A percentile compares a stretch with the other conserved stretches of the same genome.
These are phyloP conservation scores for Periconia digitata DNA, from an alignment of 2,329 filamentous ascomycete species.

Conservation along the genomic window DNA sequence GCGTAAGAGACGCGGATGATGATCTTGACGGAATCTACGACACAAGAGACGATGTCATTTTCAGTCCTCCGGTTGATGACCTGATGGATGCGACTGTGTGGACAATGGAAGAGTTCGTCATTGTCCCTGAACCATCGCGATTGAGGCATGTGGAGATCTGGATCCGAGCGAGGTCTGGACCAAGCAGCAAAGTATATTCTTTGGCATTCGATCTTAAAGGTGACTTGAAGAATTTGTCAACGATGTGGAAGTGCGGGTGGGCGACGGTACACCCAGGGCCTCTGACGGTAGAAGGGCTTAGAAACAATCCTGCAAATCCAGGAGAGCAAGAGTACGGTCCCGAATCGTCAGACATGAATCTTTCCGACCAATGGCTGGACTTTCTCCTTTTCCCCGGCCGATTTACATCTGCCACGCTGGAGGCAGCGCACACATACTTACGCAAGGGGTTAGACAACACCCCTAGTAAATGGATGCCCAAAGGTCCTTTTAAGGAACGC, in stretches of 20 bases:
- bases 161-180: slow-evolving; percentile 58
- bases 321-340: slow-evolving; percentile 34
- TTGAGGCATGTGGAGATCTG: slow-evolving; percentile 49
- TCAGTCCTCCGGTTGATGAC: slow-evolving; percentile 64
- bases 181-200: slow-evolving; percentile 65
- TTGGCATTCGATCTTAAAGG: slow-evolving; percentile 72
- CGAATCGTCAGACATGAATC: slow-evolving; percentile 52
- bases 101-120: slow-evolving; percentile 52
- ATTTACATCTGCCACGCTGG: slow-evolving; percentile 77
- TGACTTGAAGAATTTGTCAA: slow-evolving; percentile 62
- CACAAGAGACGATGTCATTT: slow-evolving; percentile 63
- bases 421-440: slow-evolving; percentile 82
- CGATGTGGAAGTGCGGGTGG: slow-evolving; percentile 65
- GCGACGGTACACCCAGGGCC: slow-evolving; percentile 47
- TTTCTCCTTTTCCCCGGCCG: slow-evolving; percentile 81
- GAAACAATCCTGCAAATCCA: slow-evolving; percentile 41
- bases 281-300: slow-evolving; percentile 45
- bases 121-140: slow-evolving; percentile 39
- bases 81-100: slow-evolving; percentile 55
- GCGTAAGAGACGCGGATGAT: slow-evolving; percentile 63
- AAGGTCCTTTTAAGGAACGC: slow-evolving; percentile 70
- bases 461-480: slow-evolving; percentile 22
- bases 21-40: slow-evolving; percentile 66
- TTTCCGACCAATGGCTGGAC: slow-evolving; percentile 77
- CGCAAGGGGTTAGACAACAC: slow-evolving; percentile 59